These are phyloP conservation scores for Boechera divaricarpa DNA, from an alignment of 345 rosid genomes.

Conservation along the genomic window DNA sequence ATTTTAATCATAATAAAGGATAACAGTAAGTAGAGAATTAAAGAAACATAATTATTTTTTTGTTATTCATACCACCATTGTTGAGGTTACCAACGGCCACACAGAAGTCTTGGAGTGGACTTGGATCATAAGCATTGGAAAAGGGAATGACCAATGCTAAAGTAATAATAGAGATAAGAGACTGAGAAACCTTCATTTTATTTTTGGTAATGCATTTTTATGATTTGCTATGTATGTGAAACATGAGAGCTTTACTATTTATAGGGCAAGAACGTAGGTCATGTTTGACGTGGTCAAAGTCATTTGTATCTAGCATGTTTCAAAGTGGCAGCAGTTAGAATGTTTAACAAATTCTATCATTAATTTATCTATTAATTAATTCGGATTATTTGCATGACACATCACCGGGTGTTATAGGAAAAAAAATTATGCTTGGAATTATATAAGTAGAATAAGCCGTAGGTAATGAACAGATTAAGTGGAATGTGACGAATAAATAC, in stretches of 20 bases:
- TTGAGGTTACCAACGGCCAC: conserved; percentile 30
- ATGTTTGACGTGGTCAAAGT: conserved; percentile 30
- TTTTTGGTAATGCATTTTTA: neutral
- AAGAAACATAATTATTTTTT: neutral
- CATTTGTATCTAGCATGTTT: neutral
- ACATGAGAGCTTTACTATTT: neutral
- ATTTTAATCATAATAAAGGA: neutral
- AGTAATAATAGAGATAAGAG: neutral
- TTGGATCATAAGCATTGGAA: conserved; percentile 32
- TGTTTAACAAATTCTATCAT: conserved; percentile 26
- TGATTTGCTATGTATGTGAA: neutral
- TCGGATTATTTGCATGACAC: neutral
- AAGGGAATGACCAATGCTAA: conserved; percentile 1
- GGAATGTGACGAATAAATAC: conserved; percentile 4
- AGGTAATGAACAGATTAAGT: neutral
- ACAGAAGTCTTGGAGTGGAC: conserved; percentile 41
- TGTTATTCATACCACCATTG: conserved; percentile 31
- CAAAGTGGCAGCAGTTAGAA: conserved; percentile 37
- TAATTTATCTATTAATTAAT: neutral
- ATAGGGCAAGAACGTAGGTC: conserved; percentile 24
- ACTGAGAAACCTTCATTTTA: neutral
- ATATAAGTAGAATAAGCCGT: neutral
- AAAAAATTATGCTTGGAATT: neutral
- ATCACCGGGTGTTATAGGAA: neutral
- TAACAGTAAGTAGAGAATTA: neutral